Percentiles rank a stretch among this genome's conserved stretches.
These are phyloP conservation scores for Thelonectria olida DNA, from an alignment of 2,329 filamentous ascomycete species.

Conservation along the genomic window DNA sequence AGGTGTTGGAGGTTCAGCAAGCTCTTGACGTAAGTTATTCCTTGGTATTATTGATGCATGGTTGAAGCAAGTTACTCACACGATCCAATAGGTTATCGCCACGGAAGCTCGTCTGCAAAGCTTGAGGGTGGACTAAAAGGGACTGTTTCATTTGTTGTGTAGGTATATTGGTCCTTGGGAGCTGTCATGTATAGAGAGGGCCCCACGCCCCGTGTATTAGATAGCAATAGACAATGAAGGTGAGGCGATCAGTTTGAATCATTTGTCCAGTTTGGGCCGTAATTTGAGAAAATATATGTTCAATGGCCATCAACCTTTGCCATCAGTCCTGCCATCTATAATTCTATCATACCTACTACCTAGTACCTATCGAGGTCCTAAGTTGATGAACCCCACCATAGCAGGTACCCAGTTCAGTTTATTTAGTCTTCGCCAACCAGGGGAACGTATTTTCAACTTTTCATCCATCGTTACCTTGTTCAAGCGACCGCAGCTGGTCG, in stretches of 20 bases:
- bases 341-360: background rate
- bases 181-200: constrained; percentile 41
- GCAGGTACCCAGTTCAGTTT: background rate
- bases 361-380: no score
- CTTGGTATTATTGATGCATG: constrained; percentile 1
- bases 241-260: constrained; percentile 28
- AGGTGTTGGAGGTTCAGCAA: constrained; percentile 94
- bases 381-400: background rate
- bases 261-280: constrained; percentile 3
- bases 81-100: constrained; percentile 74
- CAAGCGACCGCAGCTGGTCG: background rate
- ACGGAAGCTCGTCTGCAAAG: constrained; percentile 91
- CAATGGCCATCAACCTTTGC: background rate
- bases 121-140: constrained; percentile 77
- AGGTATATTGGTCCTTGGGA: constrained; percentile 41
- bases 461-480: background rate
- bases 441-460: background rate
- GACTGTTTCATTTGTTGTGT: constrained; percentile 47
- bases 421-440: no score
- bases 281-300: background rate
- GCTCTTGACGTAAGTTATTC: constrained; percentile 83
- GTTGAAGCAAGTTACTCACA: constrained; percentile 27
- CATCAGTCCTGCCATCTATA: background rate
- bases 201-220: constrained; percentile 46
- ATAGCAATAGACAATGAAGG: constrained; percentile 47